Percentiles rank a stretch among this genome's conserved stretches.
Evolutionary conservation across 129 eudicot genomes (phyloP).

Genomic region (Oenanthe sinensis): DNA sequence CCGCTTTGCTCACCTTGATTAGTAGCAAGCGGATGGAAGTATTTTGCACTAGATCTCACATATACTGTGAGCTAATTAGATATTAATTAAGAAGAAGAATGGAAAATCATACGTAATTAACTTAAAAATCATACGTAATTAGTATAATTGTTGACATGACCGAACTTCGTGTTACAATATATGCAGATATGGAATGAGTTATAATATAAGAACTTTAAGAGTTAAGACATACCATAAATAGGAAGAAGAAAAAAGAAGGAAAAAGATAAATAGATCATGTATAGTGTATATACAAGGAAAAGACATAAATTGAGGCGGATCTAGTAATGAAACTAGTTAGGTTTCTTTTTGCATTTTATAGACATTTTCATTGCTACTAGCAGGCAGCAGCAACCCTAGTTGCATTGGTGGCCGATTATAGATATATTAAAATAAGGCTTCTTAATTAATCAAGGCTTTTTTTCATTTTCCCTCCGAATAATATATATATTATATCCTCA

Average conservation of each 20-base stretch:
- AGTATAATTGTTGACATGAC: too few species aligned
- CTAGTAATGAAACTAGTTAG: not conserved
- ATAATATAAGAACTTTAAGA: too few species aligned
- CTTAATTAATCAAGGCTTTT: too few species aligned
- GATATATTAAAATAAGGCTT: too few species aligned
- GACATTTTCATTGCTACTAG: not conserved
- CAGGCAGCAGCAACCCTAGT: not conserved
- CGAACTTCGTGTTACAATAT: too few species aligned
- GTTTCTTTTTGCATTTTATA: not conserved
- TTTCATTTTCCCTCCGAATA: too few species aligned
- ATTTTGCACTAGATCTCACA: constrained; percentile 23
- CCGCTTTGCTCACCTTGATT: constrained; percentile 37
- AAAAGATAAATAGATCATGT: too few species aligned
- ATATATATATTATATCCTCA: too few species aligned
- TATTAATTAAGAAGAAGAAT: too few species aligned
- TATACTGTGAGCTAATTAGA: too few species aligned
- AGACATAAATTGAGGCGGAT: not conserved
- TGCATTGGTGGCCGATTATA: not conserved
- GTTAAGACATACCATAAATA: not conserved
- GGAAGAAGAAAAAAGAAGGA: not conserved
- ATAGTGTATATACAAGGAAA: not conserved
- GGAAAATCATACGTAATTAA: not conserved
- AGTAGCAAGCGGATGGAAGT: constrained; percentile 53
- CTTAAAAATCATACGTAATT: too few species aligned
- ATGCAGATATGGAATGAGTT: too few species aligned